Conservation (phyloP, 371 early-diverging fungal species). For the Mortierella polycephala region DNA sequence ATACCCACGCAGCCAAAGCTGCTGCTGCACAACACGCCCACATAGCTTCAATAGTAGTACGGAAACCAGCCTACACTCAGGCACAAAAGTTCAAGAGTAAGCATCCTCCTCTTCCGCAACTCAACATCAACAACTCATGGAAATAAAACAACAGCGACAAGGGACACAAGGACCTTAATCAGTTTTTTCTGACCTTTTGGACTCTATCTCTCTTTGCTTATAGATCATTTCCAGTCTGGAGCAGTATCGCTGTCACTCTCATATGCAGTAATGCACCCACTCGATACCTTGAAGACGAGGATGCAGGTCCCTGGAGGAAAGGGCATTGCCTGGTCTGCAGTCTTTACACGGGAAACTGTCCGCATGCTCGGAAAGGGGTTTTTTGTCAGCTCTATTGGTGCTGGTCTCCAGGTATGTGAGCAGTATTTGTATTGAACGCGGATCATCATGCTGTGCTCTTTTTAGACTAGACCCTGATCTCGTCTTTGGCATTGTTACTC, state of each 20-base stretch:
- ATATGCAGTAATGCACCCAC: conserved; percentile 78
- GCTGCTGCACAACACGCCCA: conserved; percentile 28
- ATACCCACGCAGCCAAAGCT: conserved; percentile 30
- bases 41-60: conserved; percentile 21
- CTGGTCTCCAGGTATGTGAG: conserved; percentile 71
- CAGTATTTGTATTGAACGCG: too few species aligned
- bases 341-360: conserved; percentile 64
- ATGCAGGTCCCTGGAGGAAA: conserved; percentile 67
- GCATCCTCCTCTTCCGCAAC: not conserved
- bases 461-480: too few species aligned
- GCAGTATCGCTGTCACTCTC: conserved; percentile 73
- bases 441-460: too few species aligned
- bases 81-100: conserved; percentile 54
- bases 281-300: conserved; percentile 77
- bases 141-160: not conserved
- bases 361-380: conserved; percentile 75
- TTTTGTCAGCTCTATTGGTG: conserved; percentile 73
- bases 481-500: too few species aligned
- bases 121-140: not conserved
- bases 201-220: not conserved
- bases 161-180: not conserved
- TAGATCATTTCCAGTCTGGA: conserved; percentile 77
- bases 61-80: conserved; percentile 43
- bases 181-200: not conserved
- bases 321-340: conserved; percentile 57